These are phyloP conservation scores for Amphicarpaea edgeworthii DNA, from an alignment of 306 rosid genomes.

Conservation along the genomic window DNA sequence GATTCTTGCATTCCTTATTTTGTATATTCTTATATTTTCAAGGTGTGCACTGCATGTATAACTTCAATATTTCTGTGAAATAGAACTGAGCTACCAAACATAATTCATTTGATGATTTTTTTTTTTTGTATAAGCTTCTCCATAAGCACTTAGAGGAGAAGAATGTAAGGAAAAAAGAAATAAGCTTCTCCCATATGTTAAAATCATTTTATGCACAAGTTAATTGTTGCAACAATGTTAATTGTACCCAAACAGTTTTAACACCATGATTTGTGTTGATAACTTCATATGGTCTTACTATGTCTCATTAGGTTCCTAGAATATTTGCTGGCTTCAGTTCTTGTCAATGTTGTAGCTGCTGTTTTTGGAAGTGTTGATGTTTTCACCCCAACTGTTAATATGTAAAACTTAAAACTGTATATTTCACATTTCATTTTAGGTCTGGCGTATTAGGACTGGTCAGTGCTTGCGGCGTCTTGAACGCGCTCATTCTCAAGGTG, in stretches of 20 bases:
- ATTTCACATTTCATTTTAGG: conserved; percentile 57
- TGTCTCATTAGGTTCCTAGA: conserved; percentile 16
- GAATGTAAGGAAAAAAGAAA: not conserved
- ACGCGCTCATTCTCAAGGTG: conserved; percentile 95
- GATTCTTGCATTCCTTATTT: conserved; percentile 20
- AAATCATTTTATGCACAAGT: not conserved
- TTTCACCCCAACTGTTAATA: conserved; percentile 13
- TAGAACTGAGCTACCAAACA: conserved; percentile 8
- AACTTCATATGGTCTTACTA: not conserved
- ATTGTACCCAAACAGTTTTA: not conserved
- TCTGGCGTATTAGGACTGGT: conserved; percentile 98
- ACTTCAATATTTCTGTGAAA: conserved; percentile 19
- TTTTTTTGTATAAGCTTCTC: not conserved
- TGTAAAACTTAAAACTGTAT: conserved; percentile 10
- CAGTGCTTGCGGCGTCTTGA: conserved; percentile 99
- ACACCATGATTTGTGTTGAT: not conserved
- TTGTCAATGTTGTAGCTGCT: conserved; percentile 9
- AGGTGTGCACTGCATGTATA: not conserved
- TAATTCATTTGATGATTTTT: not conserved
- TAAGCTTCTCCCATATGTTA: too few relatives aligned
- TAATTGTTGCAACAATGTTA: not conserved
- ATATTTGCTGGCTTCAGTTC: not conserved
- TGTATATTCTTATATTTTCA: conserved; percentile 9
- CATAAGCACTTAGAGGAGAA: not conserved
- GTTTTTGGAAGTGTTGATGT: conserved; percentile 20